These are phyloP conservation scores for Lactifluus pinguis DNA, from an alignment of 768 basidiomycete species.

Conservation along the genomic window DNA sequence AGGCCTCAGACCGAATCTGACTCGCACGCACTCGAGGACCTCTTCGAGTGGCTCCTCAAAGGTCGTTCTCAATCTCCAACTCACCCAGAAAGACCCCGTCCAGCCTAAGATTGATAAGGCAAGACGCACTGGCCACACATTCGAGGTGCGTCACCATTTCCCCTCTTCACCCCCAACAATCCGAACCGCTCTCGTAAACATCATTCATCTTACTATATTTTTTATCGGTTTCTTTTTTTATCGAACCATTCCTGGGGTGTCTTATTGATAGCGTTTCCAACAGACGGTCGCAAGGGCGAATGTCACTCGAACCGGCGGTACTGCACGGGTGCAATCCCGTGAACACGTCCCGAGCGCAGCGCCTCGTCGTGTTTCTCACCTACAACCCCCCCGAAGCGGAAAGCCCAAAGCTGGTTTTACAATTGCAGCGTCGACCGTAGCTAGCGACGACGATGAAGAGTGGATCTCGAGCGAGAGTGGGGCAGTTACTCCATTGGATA, in stretches of 20 bases:
- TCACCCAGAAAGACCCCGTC: constrained; percentile 55
- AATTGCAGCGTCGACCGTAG: constrained; percentile 41
- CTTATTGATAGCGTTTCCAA: background rate
- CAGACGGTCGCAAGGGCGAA: constrained; percentile 7
- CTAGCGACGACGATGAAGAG: constrained; percentile 52
- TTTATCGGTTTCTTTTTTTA: background rate
- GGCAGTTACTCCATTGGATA: constrained; percentile 45
- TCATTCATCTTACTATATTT: background rate
- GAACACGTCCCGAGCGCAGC: constrained; percentile 14
- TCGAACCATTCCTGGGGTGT: background rate
- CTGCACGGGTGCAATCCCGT: constrained; percentile 13
- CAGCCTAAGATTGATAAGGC: constrained; percentile 41
- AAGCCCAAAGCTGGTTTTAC: constrained; percentile 48
- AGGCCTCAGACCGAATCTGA: constrained; percentile 38
- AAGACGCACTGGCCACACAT: constrained; percentile 37
- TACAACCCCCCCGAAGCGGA: background rate
- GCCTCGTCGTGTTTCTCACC: constrained; percentile 4
- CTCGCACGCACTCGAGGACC: constrained; percentile 55
- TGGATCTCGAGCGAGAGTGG: constrained; percentile 78
- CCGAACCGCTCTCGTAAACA: background rate
- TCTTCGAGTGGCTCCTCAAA: constrained; percentile 49
- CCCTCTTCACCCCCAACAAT: background rate
- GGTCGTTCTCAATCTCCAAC: constrained; percentile 51
- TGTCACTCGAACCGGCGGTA: constrained; percentile 10
- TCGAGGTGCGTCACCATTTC: constrained; percentile 35